Percentiles rank a stretch among this genome's conserved stretches.
Conservation (phyloP, 176 grass and related monocot species). For the Poa pratensis region DNA sequence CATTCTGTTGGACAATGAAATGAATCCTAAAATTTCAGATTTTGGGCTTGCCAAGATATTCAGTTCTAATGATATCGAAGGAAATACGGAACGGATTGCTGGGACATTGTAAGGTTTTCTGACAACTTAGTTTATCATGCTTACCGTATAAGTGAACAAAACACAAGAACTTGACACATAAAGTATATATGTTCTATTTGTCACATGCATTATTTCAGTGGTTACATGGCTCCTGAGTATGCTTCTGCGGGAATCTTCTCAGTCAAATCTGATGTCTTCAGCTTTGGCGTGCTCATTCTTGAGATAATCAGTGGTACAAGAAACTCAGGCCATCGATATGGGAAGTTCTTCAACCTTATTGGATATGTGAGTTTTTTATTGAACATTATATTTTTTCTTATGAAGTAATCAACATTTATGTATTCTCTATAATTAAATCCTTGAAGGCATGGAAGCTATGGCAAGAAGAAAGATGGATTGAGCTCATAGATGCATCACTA, state of each 20-base stretch:
- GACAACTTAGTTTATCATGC: not conserved
- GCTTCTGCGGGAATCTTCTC: slow-evolving; percentile 27
- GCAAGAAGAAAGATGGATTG: slow-evolving; percentile 16
- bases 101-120: slow-evolving; percentile 27
- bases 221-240: slow-evolving; percentile 38
- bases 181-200: not conserved
- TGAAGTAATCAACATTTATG: not conserved
- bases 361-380: slow-evolving; percentile 32
- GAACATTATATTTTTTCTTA: not conserved
- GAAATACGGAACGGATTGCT: slow-evolving; percentile 14
- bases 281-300: slow-evolving; percentile 37
- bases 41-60: slow-evolving; percentile 37
- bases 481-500: not conserved
- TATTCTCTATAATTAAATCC: slow-evolving; percentile 3
- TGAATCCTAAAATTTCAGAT: slow-evolving; percentile 44
- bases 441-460: slow-evolving; percentile 29
- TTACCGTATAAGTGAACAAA: not conserved
- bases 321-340: slow-evolving; percentile 15
- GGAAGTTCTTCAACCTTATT: slow-evolving; percentile 25
- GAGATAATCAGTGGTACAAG: slow-evolving; percentile 36
- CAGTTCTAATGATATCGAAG: slow-evolving; percentile 15
- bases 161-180: not conserved
- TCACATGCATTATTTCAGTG: not conserved
- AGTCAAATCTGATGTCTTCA: slow-evolving; percentile 39
- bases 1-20: slow-evolving; percentile 31